Evolutionary conservation across 257 asterid species (phyloP), one percentile per base, ranked within the genome.

Genomic region (Echites panduratus): DNA sequence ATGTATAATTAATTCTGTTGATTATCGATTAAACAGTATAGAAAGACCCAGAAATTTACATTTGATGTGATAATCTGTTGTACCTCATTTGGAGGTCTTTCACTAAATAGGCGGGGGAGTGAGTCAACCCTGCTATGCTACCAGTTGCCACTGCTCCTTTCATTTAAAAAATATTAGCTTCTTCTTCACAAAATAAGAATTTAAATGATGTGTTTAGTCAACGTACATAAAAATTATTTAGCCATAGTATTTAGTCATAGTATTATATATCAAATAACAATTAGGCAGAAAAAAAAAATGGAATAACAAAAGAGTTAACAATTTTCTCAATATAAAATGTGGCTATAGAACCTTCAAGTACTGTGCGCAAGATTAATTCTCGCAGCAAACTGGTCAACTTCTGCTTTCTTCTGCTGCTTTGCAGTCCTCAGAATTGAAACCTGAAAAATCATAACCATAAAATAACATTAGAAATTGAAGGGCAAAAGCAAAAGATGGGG

Each of bases 341-440:
- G 49, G 69, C 47, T 38, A 64, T 1, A 7, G 69, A 16, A 26
- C 49, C 69, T 64, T 64, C 69, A 64, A 35, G 9, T 64, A 38
- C 69, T 3, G 16, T 61, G 45, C 17, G 20, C 79, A 22, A 88
- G 88, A 68, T 80, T 77, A 65, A 90, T 76, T 66, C 91, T 80
- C 45, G 92, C 86, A 1, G 88, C 91, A 45, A 90, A 88, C 83
- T 84, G 83, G 58, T 83, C 80, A 17, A 78, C 83, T 19, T 83
- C 82, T 52, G 82, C 68, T 76, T 74, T 83, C 48, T 76, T 82
- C 45, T 82, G 89, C 76, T 73, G 83, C 40, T 76, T 81, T 50
- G 78, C 53, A 40, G 86, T 87, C 62, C 96, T 78, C 41, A 88
- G 84, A 50, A 88, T 84, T 11, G 92, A 88, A 32, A 83, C 87